phyloP scores from a whole-genome alignment of 2,329 filamentous ascomycete species.

The Aspergillus chevalieri region DNA sequence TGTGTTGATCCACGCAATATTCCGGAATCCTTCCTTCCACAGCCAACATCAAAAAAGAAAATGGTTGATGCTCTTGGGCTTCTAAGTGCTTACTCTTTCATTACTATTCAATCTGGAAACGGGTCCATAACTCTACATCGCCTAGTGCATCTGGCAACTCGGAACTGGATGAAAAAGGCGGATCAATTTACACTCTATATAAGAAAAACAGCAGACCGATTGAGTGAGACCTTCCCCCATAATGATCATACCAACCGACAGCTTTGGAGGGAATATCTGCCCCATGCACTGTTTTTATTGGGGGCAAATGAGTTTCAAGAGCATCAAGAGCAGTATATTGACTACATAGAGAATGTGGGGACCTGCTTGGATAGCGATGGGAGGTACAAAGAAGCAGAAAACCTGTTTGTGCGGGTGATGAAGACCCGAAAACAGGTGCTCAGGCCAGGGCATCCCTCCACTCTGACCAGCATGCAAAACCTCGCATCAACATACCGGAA shows the following conservation, averaged over 20 bases:
- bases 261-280: background rate
- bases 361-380: background rate
- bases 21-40: background rate
- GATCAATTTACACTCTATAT: background rate
- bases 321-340: no score
- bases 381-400: conserved; percentile 5
- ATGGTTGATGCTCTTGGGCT: background rate
- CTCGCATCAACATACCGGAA: background rate
- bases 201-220: background rate
- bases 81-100: background rate
- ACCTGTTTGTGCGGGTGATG: conserved; percentile 2
- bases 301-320: no score
- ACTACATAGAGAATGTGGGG: no score
- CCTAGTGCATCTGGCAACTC: conserved; percentile 8
- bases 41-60: background rate
- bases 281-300: no score
- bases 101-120: background rate
- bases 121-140: conserved; percentile 3
- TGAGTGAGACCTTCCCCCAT: background rate
- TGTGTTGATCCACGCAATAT: background rate
- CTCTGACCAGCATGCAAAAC: background rate
- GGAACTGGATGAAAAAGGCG: conserved; percentile 4
- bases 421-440: background rate
- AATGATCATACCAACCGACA: conserved; percentile 1
- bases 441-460: background rate